Evolutionary conservation across 805 yeast genomes (phyloP).

Genomic region (Crinitomyces ghanaensis): DNA sequence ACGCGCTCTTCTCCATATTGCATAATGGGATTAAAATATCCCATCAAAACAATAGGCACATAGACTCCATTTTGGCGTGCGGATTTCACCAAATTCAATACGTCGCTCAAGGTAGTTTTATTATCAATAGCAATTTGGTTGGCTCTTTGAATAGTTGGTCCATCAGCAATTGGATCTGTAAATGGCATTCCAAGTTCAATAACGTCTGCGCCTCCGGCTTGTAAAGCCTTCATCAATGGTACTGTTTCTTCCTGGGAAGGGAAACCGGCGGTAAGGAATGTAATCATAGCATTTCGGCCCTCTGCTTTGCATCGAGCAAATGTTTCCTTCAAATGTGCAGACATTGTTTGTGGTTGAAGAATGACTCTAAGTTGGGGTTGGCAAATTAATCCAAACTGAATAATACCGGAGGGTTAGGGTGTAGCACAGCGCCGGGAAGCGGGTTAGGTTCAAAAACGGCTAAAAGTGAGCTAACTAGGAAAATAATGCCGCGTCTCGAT

Average conservation of each 20-base stretch:
- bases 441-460: no score
- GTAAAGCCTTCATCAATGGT: conserved; percentile 76
- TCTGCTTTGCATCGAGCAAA: conserved; percentile 49
- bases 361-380: background rate
- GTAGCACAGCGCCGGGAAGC: conserved; percentile 2
- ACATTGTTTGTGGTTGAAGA: conserved; percentile 27
- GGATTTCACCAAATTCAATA: conserved; percentile 56
- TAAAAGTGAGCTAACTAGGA: no score
- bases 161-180: conserved; percentile 98
- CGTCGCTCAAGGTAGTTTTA: conserved; percentile 60
- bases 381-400: background rate
- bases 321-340: conserved; percentile 45
- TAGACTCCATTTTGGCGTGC: conserved; percentile 80
- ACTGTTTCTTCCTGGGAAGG: conserved; percentile 84
- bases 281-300: conserved; percentile 73
- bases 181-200: conserved; percentile 95
- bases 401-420: background rate
- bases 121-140: conserved; percentile 67
- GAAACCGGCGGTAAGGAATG: conserved; percentile 89
- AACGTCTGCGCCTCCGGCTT: conserved; percentile 90
- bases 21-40: conserved; percentile 91
- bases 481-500: no score
- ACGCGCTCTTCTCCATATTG: conserved; percentile 81
- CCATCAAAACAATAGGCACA: conserved; percentile 89
- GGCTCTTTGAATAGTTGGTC: conserved; percentile 90